Conservation (phyloP, 495 filamentous ascomycete species). For the Neurospora sp. region DNA sequence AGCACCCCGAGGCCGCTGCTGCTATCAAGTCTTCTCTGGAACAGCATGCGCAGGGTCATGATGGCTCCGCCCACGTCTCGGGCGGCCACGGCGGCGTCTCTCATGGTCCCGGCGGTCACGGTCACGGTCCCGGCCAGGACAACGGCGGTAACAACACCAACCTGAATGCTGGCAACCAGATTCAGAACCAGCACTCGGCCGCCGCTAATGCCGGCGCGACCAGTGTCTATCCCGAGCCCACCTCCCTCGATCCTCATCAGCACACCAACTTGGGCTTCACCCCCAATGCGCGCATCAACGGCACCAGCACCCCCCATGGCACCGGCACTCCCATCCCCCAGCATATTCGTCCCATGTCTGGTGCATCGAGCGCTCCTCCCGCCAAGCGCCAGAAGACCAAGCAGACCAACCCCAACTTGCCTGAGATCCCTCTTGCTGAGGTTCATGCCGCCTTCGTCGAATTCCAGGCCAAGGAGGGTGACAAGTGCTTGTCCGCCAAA, state of each 20-base stretch:
- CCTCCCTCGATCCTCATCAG: not conserved
- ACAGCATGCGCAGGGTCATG: not conserved
- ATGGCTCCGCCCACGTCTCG: not conserved
- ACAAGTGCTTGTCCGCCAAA: slow-evolving; percentile 17
- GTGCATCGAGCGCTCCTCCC: slow-evolving; percentile 12
- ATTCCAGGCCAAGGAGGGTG: slow-evolving; percentile 19
- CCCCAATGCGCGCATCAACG: slow-evolving; percentile 22
- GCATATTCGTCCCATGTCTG: slow-evolving; percentile 7
- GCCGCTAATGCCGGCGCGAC: slow-evolving; percentile 1
- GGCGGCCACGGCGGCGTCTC: not conserved
- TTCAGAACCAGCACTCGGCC: not conserved
- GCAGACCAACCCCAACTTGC: slow-evolving; percentile 3
- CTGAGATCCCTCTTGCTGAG: slow-evolving; percentile 18
- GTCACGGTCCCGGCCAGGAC: not conserved
- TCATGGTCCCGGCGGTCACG: not conserved
- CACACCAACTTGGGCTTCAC: slow-evolving; percentile 16
- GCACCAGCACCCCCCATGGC: slow-evolving; percentile 15
- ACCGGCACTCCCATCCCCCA: slow-evolving; percentile 15
- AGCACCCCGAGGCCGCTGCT: slow-evolving; percentile 16
- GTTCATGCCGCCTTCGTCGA: slow-evolving; percentile 24
- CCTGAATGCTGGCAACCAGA: not conserved
- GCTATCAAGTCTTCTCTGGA: slow-evolving; percentile 7
- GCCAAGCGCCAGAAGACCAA: slow-evolving; percentile 20
- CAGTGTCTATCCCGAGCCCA: slow-evolving; percentile 1
- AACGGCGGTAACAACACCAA: not conserved